Conservation (phyloP, 2,329 filamentous ascomycete species). For the Fusarium sp. region DNA sequence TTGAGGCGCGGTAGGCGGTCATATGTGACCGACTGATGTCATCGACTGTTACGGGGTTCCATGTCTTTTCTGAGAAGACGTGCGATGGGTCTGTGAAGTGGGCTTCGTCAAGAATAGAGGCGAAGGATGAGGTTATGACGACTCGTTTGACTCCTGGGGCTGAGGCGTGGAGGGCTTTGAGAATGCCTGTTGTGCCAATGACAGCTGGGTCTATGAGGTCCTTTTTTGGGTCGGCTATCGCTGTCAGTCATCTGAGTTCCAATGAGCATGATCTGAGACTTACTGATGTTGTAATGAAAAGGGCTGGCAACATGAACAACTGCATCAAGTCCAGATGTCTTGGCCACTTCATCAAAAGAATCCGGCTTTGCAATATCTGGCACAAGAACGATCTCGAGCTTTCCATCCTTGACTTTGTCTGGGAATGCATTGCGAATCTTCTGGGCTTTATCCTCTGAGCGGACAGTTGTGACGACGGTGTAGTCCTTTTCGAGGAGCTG, state of each 20-base stretch:
- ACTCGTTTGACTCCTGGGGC: constrained; percentile 75
- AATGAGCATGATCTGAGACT: background rate
- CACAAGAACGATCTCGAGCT: constrained; percentile 71
- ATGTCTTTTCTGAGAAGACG: constrained; percentile 61
- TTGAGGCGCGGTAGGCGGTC: constrained; percentile 66
- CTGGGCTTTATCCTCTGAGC: constrained; percentile 65
- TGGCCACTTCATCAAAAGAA: constrained; percentile 77
- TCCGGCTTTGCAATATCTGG: constrained; percentile 79
- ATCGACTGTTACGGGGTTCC: constrained; percentile 65
- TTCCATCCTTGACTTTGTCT: constrained; percentile 54
- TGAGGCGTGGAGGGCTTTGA: constrained; percentile 74
- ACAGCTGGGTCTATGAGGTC: constrained; percentile 71
- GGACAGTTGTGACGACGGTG: constrained; percentile 67
- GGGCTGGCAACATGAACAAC: constrained; percentile 73
- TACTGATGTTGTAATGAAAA: constrained; percentile 66
- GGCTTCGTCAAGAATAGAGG: constrained; percentile 60
- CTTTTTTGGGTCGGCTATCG: constrained; percentile 59
- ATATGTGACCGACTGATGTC: constrained; percentile 56
- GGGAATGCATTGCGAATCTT: constrained; percentile 63
- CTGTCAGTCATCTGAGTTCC: background rate
- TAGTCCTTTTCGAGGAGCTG: constrained; percentile 64
- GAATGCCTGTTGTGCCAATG: constrained; percentile 74
- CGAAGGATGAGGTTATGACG: constrained; percentile 70
- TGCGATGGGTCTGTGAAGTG: constrained; percentile 54
- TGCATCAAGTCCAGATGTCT: constrained; percentile 63